phyloP scores from a whole-genome alignment of 345 rosid species.

The Arabidopsis arenosa region DNA sequence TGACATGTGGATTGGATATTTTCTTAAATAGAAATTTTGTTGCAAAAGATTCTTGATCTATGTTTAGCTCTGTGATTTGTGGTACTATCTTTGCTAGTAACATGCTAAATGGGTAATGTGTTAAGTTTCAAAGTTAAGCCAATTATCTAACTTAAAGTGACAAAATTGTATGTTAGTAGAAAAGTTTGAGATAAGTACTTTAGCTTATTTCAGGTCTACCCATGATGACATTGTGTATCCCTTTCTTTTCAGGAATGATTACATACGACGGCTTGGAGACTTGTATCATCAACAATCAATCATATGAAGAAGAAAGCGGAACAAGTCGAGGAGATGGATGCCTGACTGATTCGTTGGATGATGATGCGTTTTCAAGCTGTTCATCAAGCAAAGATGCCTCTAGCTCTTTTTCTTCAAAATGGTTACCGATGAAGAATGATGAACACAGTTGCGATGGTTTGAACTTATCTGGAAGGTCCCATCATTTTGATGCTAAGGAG shows the following conservation, averaged over 20 bases:
- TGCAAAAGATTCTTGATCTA: too few species aligned
- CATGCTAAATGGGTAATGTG: too few species aligned
- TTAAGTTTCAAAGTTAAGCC: too few species aligned
- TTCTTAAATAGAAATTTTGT: too few species aligned
- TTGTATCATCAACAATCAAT: slow-evolving; percentile 80
- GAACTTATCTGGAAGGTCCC: slow-evolving; percentile 65
- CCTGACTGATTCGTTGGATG: slow-evolving; percentile 75
- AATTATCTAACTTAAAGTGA: too few species aligned
- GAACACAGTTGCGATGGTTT: slow-evolving; percentile 60
- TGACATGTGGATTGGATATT: too few species aligned
- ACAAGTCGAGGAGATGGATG: slow-evolving; percentile 85
- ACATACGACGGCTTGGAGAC: slow-evolving; percentile 87
- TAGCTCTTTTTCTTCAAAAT: slow-evolving; percentile 87
- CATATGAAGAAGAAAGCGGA: slow-evolving; percentile 81
- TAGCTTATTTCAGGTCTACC: not conserved
- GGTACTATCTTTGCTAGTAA: too few species aligned
- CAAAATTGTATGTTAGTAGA: too few species aligned
- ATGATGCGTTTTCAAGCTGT: slow-evolving; percentile 77
- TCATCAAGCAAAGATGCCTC: slow-evolving; percentile 93
- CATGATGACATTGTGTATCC: not conserved
- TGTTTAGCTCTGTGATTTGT: too few species aligned
- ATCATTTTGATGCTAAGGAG: slow-evolving; percentile 59
- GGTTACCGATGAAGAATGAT: slow-evolving; percentile 62
- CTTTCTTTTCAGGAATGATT: slow-evolving; percentile 61
- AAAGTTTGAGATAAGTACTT: not conserved